phyloP scores from a whole-genome alignment of 73 alveolate species.

The Durusdinium trenchii region DNA sequence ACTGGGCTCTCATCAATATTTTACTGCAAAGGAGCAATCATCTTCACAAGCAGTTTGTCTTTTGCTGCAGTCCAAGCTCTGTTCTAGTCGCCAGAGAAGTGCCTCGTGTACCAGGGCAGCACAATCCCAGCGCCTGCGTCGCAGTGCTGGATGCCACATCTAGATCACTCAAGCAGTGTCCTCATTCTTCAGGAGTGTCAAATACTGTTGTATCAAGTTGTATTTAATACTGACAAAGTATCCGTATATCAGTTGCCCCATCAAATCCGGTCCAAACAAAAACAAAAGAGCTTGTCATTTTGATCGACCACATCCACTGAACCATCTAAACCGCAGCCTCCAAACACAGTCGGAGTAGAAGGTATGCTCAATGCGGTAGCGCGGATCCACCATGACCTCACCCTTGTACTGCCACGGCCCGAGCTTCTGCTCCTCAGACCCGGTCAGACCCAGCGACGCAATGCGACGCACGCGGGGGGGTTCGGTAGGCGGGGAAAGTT shows the following conservation, averaged over 20 bases:
- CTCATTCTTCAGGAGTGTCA: no score
- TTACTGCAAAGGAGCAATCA: neutral
- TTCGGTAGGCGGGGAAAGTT: neutral
- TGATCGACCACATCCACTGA: neutral
- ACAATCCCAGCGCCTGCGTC: constrained; percentile 89
- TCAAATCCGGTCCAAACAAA: no score
- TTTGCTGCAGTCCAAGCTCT: neutral
- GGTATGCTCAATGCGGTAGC: constrained; percentile 81
- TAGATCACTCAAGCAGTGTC: neutral
- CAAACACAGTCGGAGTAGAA: constrained; percentile 94
- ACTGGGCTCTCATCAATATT: no score
- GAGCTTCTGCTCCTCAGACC: constrained; percentile 77
- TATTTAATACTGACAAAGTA: neutral
- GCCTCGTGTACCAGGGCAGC: constrained; percentile 92
- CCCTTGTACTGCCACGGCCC: constrained; percentile 92
- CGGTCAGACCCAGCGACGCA: no score
- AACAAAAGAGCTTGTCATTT: neutral
- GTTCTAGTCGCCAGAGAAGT: constrained; percentile 82
- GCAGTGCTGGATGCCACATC: neutral
- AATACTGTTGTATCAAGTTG: no score
- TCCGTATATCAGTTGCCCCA: no score
- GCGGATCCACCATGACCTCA: constrained; percentile 74
- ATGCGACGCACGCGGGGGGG: no score
- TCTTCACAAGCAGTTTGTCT: neutral
- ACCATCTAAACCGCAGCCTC: constrained; percentile 16